Evolutionary conservation across 2,329 filamentous ascomycete species (phyloP), one percentile per base, ranked within the genome.

Genomic region (Epichloe gansuensis): DNA sequence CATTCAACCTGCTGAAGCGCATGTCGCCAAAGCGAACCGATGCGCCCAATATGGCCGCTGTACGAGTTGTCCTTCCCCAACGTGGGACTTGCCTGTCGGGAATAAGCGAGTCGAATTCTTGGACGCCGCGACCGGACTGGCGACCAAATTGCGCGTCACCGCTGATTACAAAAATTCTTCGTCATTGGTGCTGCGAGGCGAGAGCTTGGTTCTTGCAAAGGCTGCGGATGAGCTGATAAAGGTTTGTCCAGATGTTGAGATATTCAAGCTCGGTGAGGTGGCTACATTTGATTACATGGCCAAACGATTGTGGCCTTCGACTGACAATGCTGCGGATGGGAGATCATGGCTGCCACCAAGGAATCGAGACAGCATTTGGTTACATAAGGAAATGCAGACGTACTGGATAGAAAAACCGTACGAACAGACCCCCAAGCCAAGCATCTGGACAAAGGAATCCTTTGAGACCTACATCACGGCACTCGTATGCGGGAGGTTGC

Each of bases 381-480:
- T 69, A 42, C 67, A 69, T 52, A 62, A 62, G 48, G 67, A 69
- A 42, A 58, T 61, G 13, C 54, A 61, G 31, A 59, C 57, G 13
- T 62, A 65, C 53, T 63, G 61, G 56, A 61, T 69, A 17, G 60
- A 60, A 17, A 57, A 58, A 13, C 63, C 63, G 6, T 72, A 71
- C 31, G 66, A 73, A 52, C 59, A 69, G 43, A 68, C 73, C 8
- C 64, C 68, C 0, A 62, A 60, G 31, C 74, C 74, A 0, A 41
- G 52, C 2, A 45, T 53, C 2, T 77, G 75, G 75, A 73, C 72
- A 3, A 62, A 60, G 46, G 59, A 67, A 39, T 63, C 67, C 1
- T 69, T 78, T 15, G 62, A 72, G 47, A 55, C 61, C 2, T 77
- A 77, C 56, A 64, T 78, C 21, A 61, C 63, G 0, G 62, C 62